These are phyloP conservation scores for Aspergillus fumigatus DNA, from an alignment of 2,329 filamentous ascomycete species.

Conservation along the genomic window DNA sequence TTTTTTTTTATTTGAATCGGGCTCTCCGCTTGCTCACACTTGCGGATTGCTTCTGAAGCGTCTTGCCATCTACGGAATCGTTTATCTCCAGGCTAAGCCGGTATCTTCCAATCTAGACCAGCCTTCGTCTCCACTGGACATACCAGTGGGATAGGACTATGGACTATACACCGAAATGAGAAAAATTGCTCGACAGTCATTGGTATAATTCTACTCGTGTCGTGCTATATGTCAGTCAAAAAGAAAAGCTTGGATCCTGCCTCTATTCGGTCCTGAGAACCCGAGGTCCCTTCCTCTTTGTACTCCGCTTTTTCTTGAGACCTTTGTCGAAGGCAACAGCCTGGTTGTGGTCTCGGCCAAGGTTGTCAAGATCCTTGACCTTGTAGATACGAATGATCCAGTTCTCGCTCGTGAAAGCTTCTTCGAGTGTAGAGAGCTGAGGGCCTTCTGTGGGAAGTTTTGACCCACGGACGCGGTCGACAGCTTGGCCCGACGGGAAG, in stretches of 20 bases:
- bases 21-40: no score
- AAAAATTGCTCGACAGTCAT: neutral
- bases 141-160: neutral
- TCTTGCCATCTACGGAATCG: neutral
- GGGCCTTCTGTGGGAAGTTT: constrained; percentile 80
- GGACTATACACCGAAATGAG: neutral
- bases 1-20: no score
- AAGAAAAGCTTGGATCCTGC: constrained; percentile 3
- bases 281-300: constrained; percentile 40
- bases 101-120: neutral
- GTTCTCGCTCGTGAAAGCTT: constrained; percentile 98
- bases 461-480: constrained; percentile 80
- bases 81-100: neutral
- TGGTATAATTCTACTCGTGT: constrained; percentile 1
- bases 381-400: constrained; percentile 99
- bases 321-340: constrained; percentile 52
- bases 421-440: constrained; percentile 81
- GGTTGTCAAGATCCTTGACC: constrained; percentile 97
- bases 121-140: neutral
- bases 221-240: constrained; percentile 9
- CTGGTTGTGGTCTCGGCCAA: constrained; percentile 78
- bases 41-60: neutral
- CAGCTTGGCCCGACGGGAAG: constrained; percentile 85
- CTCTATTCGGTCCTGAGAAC: constrained; percentile 42
- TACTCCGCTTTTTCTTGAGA: constrained; percentile 49